Percentiles rank a stretch among this genome's conserved stretches.
These are phyloP conservation scores for Hagleromyces aurorensis DNA, from an alignment of 805 yeast genomes.

Conservation along the genomic window DNA sequence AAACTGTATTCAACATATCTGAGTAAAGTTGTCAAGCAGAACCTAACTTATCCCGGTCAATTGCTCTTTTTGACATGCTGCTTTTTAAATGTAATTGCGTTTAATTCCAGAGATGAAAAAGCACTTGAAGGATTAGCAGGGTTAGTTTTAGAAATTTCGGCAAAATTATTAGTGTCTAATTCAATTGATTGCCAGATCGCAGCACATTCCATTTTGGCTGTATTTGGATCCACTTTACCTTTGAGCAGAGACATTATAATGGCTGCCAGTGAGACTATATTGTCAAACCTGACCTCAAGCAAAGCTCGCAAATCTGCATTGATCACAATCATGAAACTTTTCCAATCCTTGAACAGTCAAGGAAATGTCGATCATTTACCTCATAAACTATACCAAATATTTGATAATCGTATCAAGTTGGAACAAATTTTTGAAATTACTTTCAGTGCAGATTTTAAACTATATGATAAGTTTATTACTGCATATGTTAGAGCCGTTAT, in stretches of 20 bases:
- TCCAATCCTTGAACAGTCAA: constrained; percentile 39
- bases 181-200: constrained; percentile 65
- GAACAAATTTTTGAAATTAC: constrained; percentile 19
- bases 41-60: constrained; percentile 56
- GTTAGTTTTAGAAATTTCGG: constrained; percentile 48
- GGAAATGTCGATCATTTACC: constrained; percentile 37
- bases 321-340: constrained; percentile 39
- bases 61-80: constrained; percentile 73
- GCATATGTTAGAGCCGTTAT: constrained; percentile 38
- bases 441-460: constrained; percentile 21
- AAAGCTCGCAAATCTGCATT: constrained; percentile 39
- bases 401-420: constrained; percentile 19
- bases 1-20: constrained; percentile 54
- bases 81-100: constrained; percentile 56
- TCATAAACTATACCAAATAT: constrained; percentile 31
- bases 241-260: constrained; percentile 44
- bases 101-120: constrained; percentile 36
- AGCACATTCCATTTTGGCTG: constrained; percentile 75
- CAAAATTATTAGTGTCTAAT: constrained; percentile 42
- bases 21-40: constrained; percentile 38
- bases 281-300: constrained; percentile 36
- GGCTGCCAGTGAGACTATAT: constrained; percentile 56
- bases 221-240: constrained; percentile 65
- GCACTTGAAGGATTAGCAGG: constrained; percentile 48
- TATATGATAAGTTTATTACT: constrained; percentile 37